phyloP scores from a whole-genome alignment of 2,329 filamentous ascomycete species.

The Alternaria angustiovoidea region DNA sequence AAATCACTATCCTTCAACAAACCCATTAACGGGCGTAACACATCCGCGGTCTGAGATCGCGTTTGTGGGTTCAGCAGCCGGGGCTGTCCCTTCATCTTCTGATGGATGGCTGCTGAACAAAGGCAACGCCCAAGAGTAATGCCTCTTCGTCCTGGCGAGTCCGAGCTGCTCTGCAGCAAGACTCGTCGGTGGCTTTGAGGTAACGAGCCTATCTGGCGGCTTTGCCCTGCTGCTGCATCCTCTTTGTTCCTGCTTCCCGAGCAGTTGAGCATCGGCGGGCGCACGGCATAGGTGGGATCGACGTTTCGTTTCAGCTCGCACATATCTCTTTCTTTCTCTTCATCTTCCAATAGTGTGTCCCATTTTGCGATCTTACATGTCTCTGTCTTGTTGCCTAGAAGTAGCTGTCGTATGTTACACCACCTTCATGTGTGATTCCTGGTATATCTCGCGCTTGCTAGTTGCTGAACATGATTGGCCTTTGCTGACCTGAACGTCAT shows the following conservation, averaged over 20 bases:
- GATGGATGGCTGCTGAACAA: constrained; percentile 47
- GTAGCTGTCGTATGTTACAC: not conserved
- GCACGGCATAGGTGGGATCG: constrained; percentile 36
- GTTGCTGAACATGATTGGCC: constrained; percentile 2
- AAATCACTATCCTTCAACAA: not conserved
- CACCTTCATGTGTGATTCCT: not conserved
- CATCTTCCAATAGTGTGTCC: not conserved
- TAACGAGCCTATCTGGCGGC: constrained; percentile 45
- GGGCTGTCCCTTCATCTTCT: constrained; percentile 27
- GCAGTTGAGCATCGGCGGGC: constrained; percentile 35
- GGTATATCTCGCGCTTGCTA: not conserved
- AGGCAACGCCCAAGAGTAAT: constrained; percentile 47
- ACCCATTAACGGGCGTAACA: constrained; percentile 28
- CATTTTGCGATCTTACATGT: not conserved
- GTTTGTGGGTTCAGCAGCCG: constrained; percentile 43
- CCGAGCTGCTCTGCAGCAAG: constrained; percentile 23
- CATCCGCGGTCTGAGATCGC: constrained; percentile 34
- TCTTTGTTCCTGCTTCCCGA: constrained; percentile 26
- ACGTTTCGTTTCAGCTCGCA: constrained; percentile 48
- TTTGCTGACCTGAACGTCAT: constrained; percentile 12
- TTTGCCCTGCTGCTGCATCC: constrained; percentile 37
- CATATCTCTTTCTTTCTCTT: constrained; percentile 11
- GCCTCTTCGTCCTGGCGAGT: constrained; percentile 11
- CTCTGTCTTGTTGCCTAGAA: not conserved
- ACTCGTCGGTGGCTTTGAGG: constrained; percentile 14